Conservation (phyloP, 2,329 filamentous ascomycete species). For the Fusarium sp. region DNA sequence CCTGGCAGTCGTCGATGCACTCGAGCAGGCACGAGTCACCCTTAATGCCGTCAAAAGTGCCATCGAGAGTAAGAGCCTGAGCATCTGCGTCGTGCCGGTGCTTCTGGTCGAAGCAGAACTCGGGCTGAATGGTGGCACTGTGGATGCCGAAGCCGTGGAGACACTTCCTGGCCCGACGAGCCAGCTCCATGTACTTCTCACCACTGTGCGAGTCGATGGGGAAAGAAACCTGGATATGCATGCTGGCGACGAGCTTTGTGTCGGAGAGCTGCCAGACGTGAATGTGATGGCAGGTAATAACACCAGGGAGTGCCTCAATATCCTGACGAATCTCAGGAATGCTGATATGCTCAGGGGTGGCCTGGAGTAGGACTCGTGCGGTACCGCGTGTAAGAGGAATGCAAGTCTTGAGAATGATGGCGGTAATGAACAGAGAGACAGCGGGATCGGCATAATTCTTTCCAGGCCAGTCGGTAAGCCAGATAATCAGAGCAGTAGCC, state of each 20-base stretch:
- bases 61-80: constrained; percentile 50
- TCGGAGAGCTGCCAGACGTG: constrained; percentile 99
- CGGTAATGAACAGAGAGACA: constrained; percentile 93
- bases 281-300: constrained; percentile 92
- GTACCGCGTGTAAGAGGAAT: constrained; percentile 83
- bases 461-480: constrained; percentile 84
- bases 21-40: constrained; percentile 61
- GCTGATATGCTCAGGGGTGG: constrained; percentile 87
- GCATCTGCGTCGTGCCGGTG: constrained; percentile 54
- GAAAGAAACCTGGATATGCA: constrained; percentile 93
- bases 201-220: constrained; percentile 85
- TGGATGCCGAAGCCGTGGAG: constrained; percentile 97
- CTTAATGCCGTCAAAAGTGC: constrained; percentile 42
- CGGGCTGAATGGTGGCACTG: constrained; percentile 96
- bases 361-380: constrained; percentile 90
- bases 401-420: constrained; percentile 78
- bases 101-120: constrained; percentile 72
- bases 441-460: constrained; percentile 90
- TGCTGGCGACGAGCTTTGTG: constrained; percentile 90
- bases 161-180: constrained; percentile 83
- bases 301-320: constrained; percentile 84
- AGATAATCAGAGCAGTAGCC: constrained; percentile 85
- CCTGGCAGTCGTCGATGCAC: constrained; percentile 52
- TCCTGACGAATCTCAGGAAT: constrained; percentile 93
- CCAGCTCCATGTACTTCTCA: constrained; percentile 89